Percentiles rank a stretch among this genome's conserved stretches.
Conservation (phyloP, 805 yeast genomes). For the Lipomyces sp. region DNA sequence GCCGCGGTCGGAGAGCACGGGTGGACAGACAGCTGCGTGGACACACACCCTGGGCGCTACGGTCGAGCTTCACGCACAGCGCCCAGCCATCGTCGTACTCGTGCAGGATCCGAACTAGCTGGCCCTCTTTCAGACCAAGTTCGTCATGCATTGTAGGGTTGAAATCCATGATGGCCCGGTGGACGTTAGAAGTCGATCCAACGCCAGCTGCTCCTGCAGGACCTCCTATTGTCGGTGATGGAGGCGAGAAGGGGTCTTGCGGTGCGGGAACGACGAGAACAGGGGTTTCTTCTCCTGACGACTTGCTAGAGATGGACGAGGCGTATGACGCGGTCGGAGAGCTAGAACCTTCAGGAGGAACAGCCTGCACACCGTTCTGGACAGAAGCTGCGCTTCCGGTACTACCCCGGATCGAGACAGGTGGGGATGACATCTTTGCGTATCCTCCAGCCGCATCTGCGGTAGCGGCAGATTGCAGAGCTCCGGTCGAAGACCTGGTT, state of each 20-base stretch:
- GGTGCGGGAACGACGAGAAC: slow-evolving; percentile 23
- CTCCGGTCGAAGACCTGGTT: slow-evolving; percentile 31
- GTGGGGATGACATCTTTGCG: slow-evolving; percentile 14
- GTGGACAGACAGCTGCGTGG: slow-evolving; percentile 35
- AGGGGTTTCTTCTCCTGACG: slow-evolving; percentile 19
- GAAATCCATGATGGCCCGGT: slow-evolving; percentile 39
- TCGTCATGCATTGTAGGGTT: slow-evolving; percentile 41
- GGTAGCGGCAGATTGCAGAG: slow-evolving; percentile 5
- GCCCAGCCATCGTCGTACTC: slow-evolving; percentile 42
- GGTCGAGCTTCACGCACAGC: slow-evolving; percentile 36
- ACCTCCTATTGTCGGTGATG: slow-evolving; percentile 3
- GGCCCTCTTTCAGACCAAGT: slow-evolving; percentile 38
- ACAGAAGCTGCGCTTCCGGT: slow-evolving; percentile 11
- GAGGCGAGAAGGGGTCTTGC: slow-evolving; percentile 7
- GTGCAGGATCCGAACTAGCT: slow-evolving; percentile 38
- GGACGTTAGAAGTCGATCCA: slow-evolving; percentile 35
- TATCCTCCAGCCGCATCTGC: not conserved
- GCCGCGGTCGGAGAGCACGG: slow-evolving; percentile 35
- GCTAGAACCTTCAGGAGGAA: not conserved
- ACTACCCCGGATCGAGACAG: slow-evolving; percentile 8
- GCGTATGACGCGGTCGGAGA: slow-evolving; percentile 14
- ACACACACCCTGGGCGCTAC: slow-evolving; percentile 37
- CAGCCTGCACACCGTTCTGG: slow-evolving; percentile 5
- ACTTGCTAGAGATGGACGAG: slow-evolving; percentile 16
- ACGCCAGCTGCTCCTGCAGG: slow-evolving; percentile 16